Conservation (phyloP, 2,329 filamentous ascomycete genomes). For the Basipetospora sp. region DNA sequence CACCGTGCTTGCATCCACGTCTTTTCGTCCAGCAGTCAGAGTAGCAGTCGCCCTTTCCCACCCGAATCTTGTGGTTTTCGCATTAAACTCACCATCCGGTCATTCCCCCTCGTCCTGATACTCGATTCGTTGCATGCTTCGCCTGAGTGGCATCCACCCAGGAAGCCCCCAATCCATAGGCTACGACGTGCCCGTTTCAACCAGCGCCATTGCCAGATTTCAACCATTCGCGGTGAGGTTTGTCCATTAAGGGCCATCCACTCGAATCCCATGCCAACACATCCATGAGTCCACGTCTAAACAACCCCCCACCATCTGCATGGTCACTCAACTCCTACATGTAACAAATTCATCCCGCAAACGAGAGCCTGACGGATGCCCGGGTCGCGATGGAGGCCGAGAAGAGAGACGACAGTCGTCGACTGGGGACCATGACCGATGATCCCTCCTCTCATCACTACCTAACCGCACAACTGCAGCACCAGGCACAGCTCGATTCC, state of each 20-base stretch:
- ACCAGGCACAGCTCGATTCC: slow-evolving; percentile 14
- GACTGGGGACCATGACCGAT: slow-evolving; percentile 17
- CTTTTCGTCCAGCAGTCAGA: too few species aligned
- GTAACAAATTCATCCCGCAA: slow-evolving; percentile 25
- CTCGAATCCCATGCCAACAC: slow-evolving; percentile 23
- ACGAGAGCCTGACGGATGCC: slow-evolving; percentile 29
- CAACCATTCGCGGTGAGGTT: not conserved
- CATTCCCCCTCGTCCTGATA: too few species aligned
- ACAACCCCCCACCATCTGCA: slow-evolving; percentile 22
- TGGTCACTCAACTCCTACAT: slow-evolving; percentile 26
- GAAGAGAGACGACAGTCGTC: slow-evolving; percentile 29
- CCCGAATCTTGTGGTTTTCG: too few species aligned
- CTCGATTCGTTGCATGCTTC: slow-evolving; percentile 4
- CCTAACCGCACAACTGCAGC: not conserved
- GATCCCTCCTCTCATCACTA: slow-evolving; percentile 12
- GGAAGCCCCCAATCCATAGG: slow-evolving; percentile 5
- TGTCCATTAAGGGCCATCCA: not conserved
- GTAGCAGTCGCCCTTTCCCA: too few species aligned
- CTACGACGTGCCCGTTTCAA: slow-evolving; percentile 1
- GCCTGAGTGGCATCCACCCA: slow-evolving; percentile 4
- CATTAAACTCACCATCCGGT: too few species aligned
- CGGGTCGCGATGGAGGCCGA: slow-evolving; percentile 34
- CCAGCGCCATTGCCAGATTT: slow-evolving; percentile 2
- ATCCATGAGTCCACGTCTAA: slow-evolving; percentile 29
- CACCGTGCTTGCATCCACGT: too few species aligned